A percentile compares a stretch with the other conserved stretches of the same genome.
Evolutionary conservation across 2,329 filamentous ascomycete species (phyloP).

Genomic region (Diaporthe vaccinii): DNA sequence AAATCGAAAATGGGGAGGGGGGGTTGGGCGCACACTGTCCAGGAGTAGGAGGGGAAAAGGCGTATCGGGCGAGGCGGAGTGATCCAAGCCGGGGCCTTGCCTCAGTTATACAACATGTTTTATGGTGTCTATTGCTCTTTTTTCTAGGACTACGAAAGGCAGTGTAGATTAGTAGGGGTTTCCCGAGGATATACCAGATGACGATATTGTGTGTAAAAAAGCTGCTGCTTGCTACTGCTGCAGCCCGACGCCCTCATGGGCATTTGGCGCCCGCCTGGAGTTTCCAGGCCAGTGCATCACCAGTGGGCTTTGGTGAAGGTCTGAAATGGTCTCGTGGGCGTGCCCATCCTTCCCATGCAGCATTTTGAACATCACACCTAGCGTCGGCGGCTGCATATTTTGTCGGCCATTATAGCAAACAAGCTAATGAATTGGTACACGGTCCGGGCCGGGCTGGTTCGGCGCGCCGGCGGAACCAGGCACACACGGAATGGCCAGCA

Average conservation of each 20-base stretch:
- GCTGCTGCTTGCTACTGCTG: neutral
- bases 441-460: no score
- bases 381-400: no score
- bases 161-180: slow-evolving; percentile 19
- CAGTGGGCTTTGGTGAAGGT: neutral
- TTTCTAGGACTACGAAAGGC: slow-evolving; percentile 18
- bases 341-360: no score
- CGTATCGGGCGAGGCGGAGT: neutral
- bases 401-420: no score
- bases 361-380: no score
- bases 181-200: slow-evolving; percentile 16
- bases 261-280: neutral
- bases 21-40: neutral
- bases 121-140: slow-evolving; percentile 10
- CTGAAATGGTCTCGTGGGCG: neutral
- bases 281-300: neutral
- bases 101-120: neutral
- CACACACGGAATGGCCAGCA: no score
- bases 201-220: slow-evolving; percentile 16
- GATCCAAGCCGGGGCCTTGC: neutral
- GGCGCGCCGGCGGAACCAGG: no score
- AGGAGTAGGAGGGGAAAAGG: slow-evolving; percentile 3
- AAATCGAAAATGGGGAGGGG: neutral
- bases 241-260: neutral
- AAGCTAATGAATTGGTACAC: no score